These are phyloP conservation scores for Candida maesae DNA, from an alignment of 805 yeast species.

Conservation along the genomic window DNA sequence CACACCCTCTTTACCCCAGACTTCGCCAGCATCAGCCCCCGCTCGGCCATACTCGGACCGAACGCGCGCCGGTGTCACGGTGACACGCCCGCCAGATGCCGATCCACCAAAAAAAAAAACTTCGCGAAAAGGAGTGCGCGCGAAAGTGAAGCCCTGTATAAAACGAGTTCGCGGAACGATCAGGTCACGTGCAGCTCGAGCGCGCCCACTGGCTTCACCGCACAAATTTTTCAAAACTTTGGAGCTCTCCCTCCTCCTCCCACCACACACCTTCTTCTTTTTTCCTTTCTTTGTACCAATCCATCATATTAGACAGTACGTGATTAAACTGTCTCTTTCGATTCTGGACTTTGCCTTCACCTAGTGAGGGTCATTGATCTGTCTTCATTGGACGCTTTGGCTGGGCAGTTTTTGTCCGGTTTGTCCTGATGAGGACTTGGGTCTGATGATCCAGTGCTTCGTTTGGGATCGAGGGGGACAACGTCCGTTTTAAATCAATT, in stretches of 20 bases:
- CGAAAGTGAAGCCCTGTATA: not conserved
- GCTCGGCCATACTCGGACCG: no score
- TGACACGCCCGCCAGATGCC: no score
- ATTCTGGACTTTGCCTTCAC: slow-evolving; percentile 11
- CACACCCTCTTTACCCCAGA: no score
- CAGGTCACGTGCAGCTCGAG: no score
- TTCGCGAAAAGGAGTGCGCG: no score
- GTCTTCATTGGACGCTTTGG: not conserved
- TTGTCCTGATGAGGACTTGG: not conserved
- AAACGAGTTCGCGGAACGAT: not conserved
- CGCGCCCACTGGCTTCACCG: not conserved
- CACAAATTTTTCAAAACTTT: not conserved
- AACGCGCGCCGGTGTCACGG: no score
- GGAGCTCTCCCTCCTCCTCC: not conserved
- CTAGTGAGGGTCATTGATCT: slow-evolving; percentile 6
- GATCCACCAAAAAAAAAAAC: no score
- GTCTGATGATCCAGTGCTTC: slow-evolving; percentile 9
- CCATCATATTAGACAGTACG: slow-evolving; percentile 73
- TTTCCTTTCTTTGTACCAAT: slow-evolving; percentile 54
- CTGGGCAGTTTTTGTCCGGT: slow-evolving; percentile 10
- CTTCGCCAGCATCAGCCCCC: no score
- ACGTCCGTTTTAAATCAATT: slow-evolving; percentile 17
- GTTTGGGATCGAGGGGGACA: slow-evolving; percentile 2
- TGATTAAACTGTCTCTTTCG: slow-evolving; percentile 21
- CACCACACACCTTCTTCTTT: slow-evolving; percentile 5